Base-by-base conservation (phyloP, 306 rosid species). In the Inga leiocalycina region DNA sequence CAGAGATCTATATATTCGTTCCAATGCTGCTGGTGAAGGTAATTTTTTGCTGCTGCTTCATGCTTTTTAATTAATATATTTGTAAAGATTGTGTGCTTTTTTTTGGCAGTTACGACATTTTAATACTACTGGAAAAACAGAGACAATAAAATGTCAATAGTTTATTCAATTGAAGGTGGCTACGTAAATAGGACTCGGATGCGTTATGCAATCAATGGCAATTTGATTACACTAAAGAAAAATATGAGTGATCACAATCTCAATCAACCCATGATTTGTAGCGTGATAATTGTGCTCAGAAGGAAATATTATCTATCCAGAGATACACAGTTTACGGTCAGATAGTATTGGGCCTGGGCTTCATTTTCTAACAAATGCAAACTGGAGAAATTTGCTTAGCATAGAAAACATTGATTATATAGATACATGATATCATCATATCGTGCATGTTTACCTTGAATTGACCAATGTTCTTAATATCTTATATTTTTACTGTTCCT, bases 1-100 rank as follows among this genome's bases (percentile, higher is more conserved):
- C 80, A 67, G 77, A 70, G 89, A 87, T 76, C 91, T 93, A 80
- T 89, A 88, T 90, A 84, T 72, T 75, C 85, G 69, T 41, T 84
- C 82, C n/a, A 34, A 79, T 49, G 82, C 86, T 37, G 35, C 83
- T n/a, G 96, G 98, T 95, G 19, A 27, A 62, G 37, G 68, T 62
- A 76, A 90, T 77, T 83, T 43, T 68, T 44, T 84, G 37, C 71
- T 84, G 62, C 37, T 15, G 14, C 30, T 46, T 44, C 15, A 16
- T 43, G 44, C 54, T 20, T 48, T 41, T 62, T 14, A 32, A 24
- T 80, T n/a, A 20, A 79, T 81, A 51, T 34, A 16, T 59, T 73
- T 67, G 75, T 48, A 52, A 12, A 30, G 22, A 56, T 22, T 48
- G 74, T 10, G n/a, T 37, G 15, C 20, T 24, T 45, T 59, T 71